phyloP scores from a whole-genome alignment of 352 stramenopile genomes.

The Pythium apleroticum region DNA sequence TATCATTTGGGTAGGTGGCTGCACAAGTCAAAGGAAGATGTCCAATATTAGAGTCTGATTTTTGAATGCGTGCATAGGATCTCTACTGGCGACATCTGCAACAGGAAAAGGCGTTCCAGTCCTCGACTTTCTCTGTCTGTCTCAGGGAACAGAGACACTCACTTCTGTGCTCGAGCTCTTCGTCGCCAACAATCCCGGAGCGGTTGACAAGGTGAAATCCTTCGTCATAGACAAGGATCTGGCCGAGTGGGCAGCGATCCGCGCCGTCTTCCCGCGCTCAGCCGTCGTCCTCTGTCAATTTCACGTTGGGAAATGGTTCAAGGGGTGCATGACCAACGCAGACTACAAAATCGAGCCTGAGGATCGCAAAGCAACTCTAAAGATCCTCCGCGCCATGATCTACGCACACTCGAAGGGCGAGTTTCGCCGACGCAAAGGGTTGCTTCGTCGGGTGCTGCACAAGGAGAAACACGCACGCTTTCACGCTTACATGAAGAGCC shows the following conservation, averaged over 20 bases:
- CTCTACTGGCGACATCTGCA: background rate
- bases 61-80: background rate
- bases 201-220: too few relatives aligned
- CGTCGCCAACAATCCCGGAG: too few relatives aligned
- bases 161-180: too few relatives aligned
- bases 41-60: background rate
- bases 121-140: too few relatives aligned
- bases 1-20: background rate
- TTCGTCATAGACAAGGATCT: constrained; percentile 10
- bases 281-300: background rate
- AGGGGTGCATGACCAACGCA: background rate
- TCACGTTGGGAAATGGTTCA: constrained; percentile 2
- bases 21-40: background rate
- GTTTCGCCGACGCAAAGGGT: background rate
- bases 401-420: background rate
- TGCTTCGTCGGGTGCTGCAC: background rate
- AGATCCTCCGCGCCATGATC: background rate
- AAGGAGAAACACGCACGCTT: background rate
- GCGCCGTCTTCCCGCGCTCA: background rate
- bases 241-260: constrained; percentile 7
- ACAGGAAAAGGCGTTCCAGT: too few relatives aligned
- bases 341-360: background rate
- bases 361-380: background rate
- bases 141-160: too few relatives aligned
- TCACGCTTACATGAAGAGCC: background rate